Evolutionary conservation across 1,284 basidiomycete genomes (phyloP), one percentile per base, ranked within the genome.

Genomic region (Melanopsichium pennsylvanicum): DNA sequence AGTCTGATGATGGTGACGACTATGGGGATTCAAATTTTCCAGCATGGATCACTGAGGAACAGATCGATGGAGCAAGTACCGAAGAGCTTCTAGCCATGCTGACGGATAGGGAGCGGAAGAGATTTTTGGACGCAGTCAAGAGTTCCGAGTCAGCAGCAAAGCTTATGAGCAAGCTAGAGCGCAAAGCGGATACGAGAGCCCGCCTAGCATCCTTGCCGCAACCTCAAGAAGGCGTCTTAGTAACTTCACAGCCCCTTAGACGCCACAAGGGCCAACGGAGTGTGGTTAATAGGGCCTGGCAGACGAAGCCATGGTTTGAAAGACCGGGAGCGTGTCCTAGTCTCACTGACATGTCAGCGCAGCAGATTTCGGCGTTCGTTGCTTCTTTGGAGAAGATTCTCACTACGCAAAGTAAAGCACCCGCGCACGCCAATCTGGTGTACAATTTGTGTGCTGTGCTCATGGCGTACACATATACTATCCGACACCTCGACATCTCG

Each of bases 391-490:
- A 36, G 10, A 49, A 22, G 16, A 34, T 56, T 10, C 32, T 62
- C 2, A n/a, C 34, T 5, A 43, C 41, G 2, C 11, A 15, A 27
- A 36, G 26, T n/a, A 6, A 21, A 11, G 27, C 27, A 13, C 36
- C 33, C 3, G 22, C 36, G 13, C 33, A 38, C 1, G 42, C 44
- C 16, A 49, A 56, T 36, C 47, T 74, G 1, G 19, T 32, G 4
- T 67, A 70, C 62, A 74, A 74, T n/a, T 25, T 74, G 5, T 50
- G 58, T 16, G 48, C 64, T 8, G 56, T 61, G 3, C 36, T 72
- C 46, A 56, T 76, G 54, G 68, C 69, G 2, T 74, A 76, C 19
- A 36, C 68, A 1, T 76, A 71, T 39, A 42, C 55, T 2, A 46
- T 76, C 4, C 49, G 70, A 25, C 58, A 71, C 32, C 10, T 75